phyloP scores from a whole-genome alignment of 495 filamentous ascomycete genomes.

The Articulospora tetracladia region DNA sequence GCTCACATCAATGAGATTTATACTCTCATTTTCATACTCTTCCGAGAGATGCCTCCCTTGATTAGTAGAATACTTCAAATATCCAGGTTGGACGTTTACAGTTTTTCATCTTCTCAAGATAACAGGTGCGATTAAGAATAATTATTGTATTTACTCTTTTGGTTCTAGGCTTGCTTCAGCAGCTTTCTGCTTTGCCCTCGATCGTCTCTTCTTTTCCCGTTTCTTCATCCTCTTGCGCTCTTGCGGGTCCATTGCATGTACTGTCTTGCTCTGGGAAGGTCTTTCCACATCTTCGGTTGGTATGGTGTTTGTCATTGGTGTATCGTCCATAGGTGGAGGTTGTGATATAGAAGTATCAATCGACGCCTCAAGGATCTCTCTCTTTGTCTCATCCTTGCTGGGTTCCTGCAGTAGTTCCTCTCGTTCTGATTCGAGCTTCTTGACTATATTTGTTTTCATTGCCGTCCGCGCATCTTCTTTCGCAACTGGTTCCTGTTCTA shows the following conservation, averaged over 20 bases:
- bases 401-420: neutral
- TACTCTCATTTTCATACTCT: too few relatives aligned
- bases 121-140: too few relatives aligned
- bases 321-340: neutral
- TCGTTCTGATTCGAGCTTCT: neutral
- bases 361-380: neutral
- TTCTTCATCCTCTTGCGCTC: constrained; percentile 30
- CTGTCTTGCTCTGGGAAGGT: neutral
- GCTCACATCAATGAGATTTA: too few relatives aligned
- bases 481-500: neutral
- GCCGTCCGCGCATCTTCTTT: neutral
- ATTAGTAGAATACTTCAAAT: too few relatives aligned
- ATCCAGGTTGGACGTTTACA: too few relatives aligned
- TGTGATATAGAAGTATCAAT: neutral
- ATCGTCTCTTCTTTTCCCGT: constrained; percentile 33
- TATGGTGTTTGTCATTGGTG: neutral
- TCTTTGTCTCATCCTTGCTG: neutral
- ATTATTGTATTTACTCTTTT: neutral
- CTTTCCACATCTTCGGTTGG: neutral
- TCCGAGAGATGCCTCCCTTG: too few relatives aligned
- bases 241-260: neutral
- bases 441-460: neutral
- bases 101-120: too few relatives aligned
- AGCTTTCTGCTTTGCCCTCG: constrained; percentile 9
- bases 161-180: neutral